Evolutionary conservation across 345 rosid genomes (phyloP).

Genomic region (Eucalyptus paniculata): DNA sequence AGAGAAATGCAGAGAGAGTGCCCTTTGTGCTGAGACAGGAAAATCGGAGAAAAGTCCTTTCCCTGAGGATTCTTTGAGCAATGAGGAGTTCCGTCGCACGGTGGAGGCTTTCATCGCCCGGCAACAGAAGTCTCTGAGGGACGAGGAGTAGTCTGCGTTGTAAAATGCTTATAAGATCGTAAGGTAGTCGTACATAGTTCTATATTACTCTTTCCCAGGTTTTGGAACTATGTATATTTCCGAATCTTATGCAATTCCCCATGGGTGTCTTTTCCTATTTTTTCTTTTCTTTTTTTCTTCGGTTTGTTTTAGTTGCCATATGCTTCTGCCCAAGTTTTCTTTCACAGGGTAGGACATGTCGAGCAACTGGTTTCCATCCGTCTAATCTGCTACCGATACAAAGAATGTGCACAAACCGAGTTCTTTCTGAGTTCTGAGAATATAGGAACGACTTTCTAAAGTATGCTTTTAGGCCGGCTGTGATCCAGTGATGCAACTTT

Average conservation of each 20-base stretch:
- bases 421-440: neutral
- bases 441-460: neutral
- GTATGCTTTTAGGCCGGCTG: neutral
- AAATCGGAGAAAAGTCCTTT: conserved; percentile 7
- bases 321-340: neutral
- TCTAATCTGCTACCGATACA: neutral
- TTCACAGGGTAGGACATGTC: neutral
- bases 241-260: neutral
- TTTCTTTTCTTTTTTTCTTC: neutral
- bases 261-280: neutral
- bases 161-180: neutral
- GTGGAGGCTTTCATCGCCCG: conserved; percentile 73
- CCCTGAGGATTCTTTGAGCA: conserved; percentile 58
- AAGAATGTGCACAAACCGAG: neutral
- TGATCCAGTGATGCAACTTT: neutral
- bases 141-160: conserved; percentile 38
- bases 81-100: conserved; percentile 50
- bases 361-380: neutral
- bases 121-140: conserved; percentile 57
- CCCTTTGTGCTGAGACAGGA: neutral
- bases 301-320: neutral
- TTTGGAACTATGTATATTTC: neutral
- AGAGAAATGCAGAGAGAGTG: conserved; percentile 19
- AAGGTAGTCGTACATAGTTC: neutral
- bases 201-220: neutral